These are phyloP conservation scores for Aureobasidium leucospermi DNA, from an alignment of 2,329 filamentous ascomycete genomes.

Conservation along the genomic window DNA sequence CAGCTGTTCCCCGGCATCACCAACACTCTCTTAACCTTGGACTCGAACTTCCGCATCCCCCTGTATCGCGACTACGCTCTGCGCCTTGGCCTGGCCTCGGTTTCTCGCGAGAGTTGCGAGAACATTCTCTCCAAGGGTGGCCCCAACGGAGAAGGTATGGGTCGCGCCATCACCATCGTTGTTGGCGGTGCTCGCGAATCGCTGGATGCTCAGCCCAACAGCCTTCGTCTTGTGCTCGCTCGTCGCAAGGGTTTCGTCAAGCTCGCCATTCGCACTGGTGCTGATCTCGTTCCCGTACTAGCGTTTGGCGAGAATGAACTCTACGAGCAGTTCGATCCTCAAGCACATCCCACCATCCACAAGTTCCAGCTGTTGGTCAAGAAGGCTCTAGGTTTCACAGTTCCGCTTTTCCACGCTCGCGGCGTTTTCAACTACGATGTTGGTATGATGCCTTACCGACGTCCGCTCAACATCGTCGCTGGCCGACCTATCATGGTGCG, in stretches of 20 bases:
- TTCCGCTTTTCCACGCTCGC: conserved; percentile 81
- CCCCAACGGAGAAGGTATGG: conserved; percentile 71
- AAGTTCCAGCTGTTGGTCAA: conserved; percentile 77
- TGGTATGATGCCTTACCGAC: conserved; percentile 87
- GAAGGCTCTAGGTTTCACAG: conserved; percentile 80
- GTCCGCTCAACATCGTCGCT: conserved; percentile 81
- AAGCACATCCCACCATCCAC: conserved; percentile 71
- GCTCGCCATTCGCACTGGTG: conserved; percentile 83
- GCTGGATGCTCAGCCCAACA: conserved; percentile 75
- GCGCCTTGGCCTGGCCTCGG: conserved; percentile 76
- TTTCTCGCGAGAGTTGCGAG: conserved; percentile 85
- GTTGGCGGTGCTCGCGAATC: conserved; percentile 89
- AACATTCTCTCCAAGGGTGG: conserved; percentile 79
- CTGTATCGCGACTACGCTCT: conserved; percentile 94
- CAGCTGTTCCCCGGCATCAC: conserved; percentile 90
- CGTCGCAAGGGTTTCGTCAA: conserved; percentile 90
- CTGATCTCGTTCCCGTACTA: conserved; percentile 85
- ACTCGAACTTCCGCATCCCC: conserved; percentile 89
- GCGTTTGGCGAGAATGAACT: conserved; percentile 94
- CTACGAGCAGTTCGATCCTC: conserved; percentile 79
- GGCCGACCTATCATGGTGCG: conserved; percentile 71
- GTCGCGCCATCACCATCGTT: conserved; percentile 93
- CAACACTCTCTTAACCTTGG: conserved; percentile 88
- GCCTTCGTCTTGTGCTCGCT: conserved; percentile 69
- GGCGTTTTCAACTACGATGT: conserved; percentile 96